Percentiles rank a stretch among this genome's conserved stretches.
Evolutionary conservation across 495 filamentous ascomycete genomes (phyloP).

Genomic region (Apiosordaria backusii): DNA sequence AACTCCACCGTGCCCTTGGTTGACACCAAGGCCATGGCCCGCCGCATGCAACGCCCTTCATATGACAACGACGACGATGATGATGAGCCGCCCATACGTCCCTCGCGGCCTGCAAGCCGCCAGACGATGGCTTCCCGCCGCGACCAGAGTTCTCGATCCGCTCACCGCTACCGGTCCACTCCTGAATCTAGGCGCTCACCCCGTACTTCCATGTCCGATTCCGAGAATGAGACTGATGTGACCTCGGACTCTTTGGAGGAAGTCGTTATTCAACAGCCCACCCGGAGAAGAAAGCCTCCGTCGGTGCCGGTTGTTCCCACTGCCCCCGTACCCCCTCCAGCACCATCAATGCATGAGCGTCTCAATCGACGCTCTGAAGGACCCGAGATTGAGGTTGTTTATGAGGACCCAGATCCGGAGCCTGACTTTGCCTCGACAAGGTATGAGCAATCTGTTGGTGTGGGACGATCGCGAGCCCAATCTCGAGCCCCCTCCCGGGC

Average conservation of each 20-base stretch:
- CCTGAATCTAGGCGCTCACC: conserved; percentile 39
- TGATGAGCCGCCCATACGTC: conserved; percentile 23
- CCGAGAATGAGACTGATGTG: conserved; percentile 39
- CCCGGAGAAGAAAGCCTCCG: conserved; percentile 15
- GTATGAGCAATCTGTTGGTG: conserved; percentile 20
- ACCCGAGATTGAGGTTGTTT: conserved; percentile 26
- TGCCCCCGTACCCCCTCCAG: conserved; percentile 17
- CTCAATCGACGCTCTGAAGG: conserved; percentile 14
- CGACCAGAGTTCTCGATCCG: conserved; percentile 40
- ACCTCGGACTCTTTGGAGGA: conserved; percentile 38
- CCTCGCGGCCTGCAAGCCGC: conserved; percentile 29
- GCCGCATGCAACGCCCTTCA: conserved; percentile 27
- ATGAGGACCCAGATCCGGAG: conserved; percentile 23
- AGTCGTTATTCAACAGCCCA: conserved; percentile 19
- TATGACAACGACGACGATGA: conserved; percentile 26
- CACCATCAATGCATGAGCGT: conserved; percentile 27
- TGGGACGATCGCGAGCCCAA: not conserved
- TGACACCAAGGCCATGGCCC: conserved; percentile 21
- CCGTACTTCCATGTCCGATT: conserved; percentile 38
- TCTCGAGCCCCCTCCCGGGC: conserved; percentile 15
- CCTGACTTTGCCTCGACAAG: conserved; percentile 14
- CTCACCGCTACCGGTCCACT: conserved; percentile 37
- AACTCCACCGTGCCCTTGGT: conserved; percentile 26
- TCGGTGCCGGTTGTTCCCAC: conserved; percentile 11
- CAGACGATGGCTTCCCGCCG: conserved; percentile 31